These are phyloP conservation scores for Fusarium continuum DNA, from an alignment of 2,329 filamentous ascomycete genomes.

Conservation along the genomic window DNA sequence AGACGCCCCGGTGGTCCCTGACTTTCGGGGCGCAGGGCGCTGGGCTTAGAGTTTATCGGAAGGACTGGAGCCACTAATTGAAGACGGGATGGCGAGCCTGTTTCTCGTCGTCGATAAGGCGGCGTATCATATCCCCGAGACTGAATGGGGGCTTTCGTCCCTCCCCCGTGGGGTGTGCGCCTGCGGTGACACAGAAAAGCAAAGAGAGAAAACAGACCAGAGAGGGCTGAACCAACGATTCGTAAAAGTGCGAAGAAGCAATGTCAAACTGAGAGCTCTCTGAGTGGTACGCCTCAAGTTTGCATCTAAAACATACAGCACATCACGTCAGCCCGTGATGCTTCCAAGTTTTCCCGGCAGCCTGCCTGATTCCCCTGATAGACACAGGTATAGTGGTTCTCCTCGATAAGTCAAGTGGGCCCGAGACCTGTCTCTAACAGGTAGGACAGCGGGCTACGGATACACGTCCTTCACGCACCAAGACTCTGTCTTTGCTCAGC, in stretches of 20 bases:
- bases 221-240: neutral
- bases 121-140: conserved; percentile 19
- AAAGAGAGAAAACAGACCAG: neutral
- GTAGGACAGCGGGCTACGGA: conserved; percentile 21
- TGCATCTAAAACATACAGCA: conserved; percentile 1
- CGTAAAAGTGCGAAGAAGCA: conserved; percentile 3
- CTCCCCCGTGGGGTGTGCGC: conserved; percentile 21
- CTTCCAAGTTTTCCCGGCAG: conserved; percentile 11
- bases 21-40: conserved; percentile 9
- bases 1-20: conserved; percentile 9
- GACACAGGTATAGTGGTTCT: conserved; percentile 10
- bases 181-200: conserved; percentile 30
- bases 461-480: conserved; percentile 26
- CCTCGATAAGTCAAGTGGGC: neutral
- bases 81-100: neutral
- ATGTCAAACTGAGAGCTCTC: neutral
- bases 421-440: conserved; percentile 15
- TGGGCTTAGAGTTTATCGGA: conserved; percentile 26
- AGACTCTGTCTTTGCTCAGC: conserved; percentile 22
- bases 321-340: conserved; percentile 32
- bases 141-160: conserved; percentile 6
- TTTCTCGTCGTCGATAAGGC: conserved; percentile 9
- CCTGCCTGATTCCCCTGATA: conserved; percentile 2
- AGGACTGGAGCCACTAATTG: conserved; percentile 25
- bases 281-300: conserved; percentile 25